A percentile compares a stretch with the other conserved stretches of the same genome.
phyloP scores from a whole-genome alignment of 139 green algal genomes.

The Diplosphaera chodatii region DNA sequence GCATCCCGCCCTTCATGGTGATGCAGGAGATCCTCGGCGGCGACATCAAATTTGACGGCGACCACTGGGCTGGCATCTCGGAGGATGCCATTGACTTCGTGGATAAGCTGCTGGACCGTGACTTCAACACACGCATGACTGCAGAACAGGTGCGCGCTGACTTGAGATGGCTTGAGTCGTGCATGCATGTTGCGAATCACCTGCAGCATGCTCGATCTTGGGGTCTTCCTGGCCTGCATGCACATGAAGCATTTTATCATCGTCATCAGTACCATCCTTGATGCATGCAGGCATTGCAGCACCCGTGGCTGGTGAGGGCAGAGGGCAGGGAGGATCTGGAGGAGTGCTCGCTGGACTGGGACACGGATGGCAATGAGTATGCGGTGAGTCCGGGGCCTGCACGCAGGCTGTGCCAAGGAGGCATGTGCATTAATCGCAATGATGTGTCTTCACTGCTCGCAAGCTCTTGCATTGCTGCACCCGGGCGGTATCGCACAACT shows the following conservation, averaged over 20 bases:
- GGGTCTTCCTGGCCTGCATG: too few species aligned
- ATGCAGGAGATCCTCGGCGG: constrained; percentile 17
- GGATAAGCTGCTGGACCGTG: not conserved
- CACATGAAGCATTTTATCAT: too few species aligned
- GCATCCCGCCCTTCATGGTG: constrained; percentile 7
- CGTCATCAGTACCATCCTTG: too few species aligned
- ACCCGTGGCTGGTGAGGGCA: not conserved
- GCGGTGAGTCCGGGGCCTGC: too few species aligned
- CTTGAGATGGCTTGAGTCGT: too few species aligned
- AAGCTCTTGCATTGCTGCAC: too few species aligned
- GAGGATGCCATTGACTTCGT: not conserved
- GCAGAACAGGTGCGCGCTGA: not conserved
- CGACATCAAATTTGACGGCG: constrained; percentile 24
- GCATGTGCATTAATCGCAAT: too few species aligned
- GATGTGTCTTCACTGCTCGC: too few species aligned
- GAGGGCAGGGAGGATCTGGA: not conserved
- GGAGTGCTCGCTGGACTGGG: not conserved
- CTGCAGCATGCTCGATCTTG: not conserved
- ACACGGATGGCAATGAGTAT: not conserved
- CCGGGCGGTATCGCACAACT: too few species aligned
- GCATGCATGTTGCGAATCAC: too few species aligned
- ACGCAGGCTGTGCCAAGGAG: too few species aligned
- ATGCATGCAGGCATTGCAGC: not conserved
- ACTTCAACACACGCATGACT: not conserved
- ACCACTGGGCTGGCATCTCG: constrained; percentile 17